Conservation (phyloP, 345 rosid genomes). For the Euphorbia pulcherrima region DNA sequence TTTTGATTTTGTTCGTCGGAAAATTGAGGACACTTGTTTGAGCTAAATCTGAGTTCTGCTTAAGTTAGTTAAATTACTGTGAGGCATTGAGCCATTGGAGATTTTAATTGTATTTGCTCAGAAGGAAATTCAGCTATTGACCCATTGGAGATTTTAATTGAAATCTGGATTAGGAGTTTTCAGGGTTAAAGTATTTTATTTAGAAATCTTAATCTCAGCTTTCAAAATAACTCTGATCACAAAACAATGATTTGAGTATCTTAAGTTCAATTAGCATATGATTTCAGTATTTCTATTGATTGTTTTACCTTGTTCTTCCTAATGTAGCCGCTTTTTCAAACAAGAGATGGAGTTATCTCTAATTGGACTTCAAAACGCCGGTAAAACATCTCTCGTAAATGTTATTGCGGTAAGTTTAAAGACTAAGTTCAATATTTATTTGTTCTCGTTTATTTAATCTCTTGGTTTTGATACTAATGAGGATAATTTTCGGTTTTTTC, state of each 20-base stretch:
- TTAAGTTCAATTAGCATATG: not conserved
- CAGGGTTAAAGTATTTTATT: not conserved
- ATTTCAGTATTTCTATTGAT: not conserved
- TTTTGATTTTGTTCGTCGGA: not conserved
- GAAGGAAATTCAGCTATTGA: not conserved
- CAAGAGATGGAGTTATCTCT: slow-evolving; percentile 89
- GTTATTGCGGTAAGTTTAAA: slow-evolving; percentile 61
- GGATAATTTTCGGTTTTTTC: slow-evolving; percentile 7
- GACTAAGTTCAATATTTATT: not conserved
- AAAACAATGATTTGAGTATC: no score
- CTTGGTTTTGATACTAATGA: slow-evolving; percentile 22
- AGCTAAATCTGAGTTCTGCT: not conserved
- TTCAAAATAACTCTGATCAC: not conserved
- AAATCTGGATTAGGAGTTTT: not conserved
- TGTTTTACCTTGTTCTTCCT: not conserved
- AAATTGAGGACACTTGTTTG: not conserved
- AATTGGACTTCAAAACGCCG: slow-evolving; percentile 85
- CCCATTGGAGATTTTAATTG: not conserved
- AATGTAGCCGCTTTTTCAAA: slow-evolving; percentile 72
- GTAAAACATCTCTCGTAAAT: slow-evolving; percentile 81
- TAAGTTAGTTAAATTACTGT: slow-evolving; percentile 6
- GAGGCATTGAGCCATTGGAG: not conserved
- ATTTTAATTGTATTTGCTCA: not conserved
- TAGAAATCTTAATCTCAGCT: not conserved
- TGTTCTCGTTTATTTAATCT: slow-evolving; percentile 6